A percentile compares a stretch with the other conserved stretches of the same genome.
These are phyloP conservation scores for Waitea zeae DNA, from an alignment of 1,284 basidiomycete genomes.

Conservation along the genomic window DNA sequence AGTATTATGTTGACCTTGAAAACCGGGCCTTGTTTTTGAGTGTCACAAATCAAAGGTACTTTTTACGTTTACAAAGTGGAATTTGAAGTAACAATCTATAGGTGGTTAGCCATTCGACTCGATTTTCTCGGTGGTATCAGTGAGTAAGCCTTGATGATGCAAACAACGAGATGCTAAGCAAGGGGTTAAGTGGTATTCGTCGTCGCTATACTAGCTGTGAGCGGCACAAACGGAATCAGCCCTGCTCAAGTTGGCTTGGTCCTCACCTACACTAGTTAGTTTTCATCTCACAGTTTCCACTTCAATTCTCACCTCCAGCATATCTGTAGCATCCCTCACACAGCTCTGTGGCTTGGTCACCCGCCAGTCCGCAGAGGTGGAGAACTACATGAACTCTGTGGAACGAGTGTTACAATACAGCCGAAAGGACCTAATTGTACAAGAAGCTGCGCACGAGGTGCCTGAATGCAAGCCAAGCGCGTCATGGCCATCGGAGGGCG, in stretches of 20 bases:
- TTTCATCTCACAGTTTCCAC: slow-evolving; percentile 3
- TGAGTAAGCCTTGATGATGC: no score
- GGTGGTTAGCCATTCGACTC: slow-evolving; percentile 81
- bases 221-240: slow-evolving; percentile 39
- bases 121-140: slow-evolving; percentile 68
- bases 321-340: slow-evolving; percentile 26
- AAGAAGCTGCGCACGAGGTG: slow-evolving; percentile 63
- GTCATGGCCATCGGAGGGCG: slow-evolving; percentile 53
- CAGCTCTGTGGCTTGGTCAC: slow-evolving; percentile 41
- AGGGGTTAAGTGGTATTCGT: no score
- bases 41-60: slow-evolving; percentile 40
- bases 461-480: slow-evolving; percentile 34
- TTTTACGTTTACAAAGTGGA: no score
- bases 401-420: slow-evolving; percentile 68
- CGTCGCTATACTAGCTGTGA: no score
- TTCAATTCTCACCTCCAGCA: slow-evolving; percentile 50
- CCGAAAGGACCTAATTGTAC: slow-evolving; percentile 55
- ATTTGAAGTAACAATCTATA: slow-evolving; percentile 69
- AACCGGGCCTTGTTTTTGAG: slow-evolving; percentile 44
- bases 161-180: no score
- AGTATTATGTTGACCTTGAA: slow-evolving; percentile 61
- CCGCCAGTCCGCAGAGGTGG: slow-evolving; percentile 45
- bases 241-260: slow-evolving; percentile 59
- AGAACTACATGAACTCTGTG: slow-evolving; percentile 64
- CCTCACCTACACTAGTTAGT: slow-evolving; percentile 43